A percentile compares a stretch with the other conserved stretches of the same genome.
These are phyloP conservation scores for Mycocentrospora acerina DNA, from an alignment of 2,329 filamentous ascomycete species.

Conservation along the genomic window DNA sequence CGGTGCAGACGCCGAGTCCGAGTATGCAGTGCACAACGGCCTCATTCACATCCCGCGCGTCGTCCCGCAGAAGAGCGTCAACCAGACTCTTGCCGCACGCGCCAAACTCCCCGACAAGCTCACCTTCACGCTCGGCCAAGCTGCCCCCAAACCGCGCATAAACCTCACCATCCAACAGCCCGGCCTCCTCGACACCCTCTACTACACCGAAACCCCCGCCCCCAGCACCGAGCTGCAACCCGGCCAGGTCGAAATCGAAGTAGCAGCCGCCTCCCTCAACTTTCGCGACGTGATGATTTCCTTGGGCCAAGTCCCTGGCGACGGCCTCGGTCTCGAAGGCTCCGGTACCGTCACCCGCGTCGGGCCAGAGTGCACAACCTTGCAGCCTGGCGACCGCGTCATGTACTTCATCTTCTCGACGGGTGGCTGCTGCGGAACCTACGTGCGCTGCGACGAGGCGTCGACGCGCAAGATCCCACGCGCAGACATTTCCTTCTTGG, in stretches of 20 bases:
- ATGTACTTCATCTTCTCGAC: slow-evolving; percentile 12
- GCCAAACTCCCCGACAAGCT: slow-evolving; percentile 4
- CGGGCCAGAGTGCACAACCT: slow-evolving; percentile 2
- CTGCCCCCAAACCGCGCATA: slow-evolving; percentile 4
- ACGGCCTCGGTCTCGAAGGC: slow-evolving; percentile 11
- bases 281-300: slow-evolving; percentile 14
- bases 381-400: slow-evolving; percentile 7
- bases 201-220: slow-evolving; percentile 7
- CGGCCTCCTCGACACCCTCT: slow-evolving; percentile 14
- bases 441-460: slow-evolving; percentile 6
- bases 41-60: slow-evolving; percentile 13
- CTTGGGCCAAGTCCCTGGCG: slow-evolving; percentile 4
- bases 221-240: slow-evolving; percentile 3
- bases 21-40: slow-evolving; percentile 7
- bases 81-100: slow-evolving; percentile 5
- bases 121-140: slow-evolving; percentile 4
- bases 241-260: slow-evolving; percentile 18
- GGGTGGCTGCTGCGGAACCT: slow-evolving; percentile 8
- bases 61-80: no score
- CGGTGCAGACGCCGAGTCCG: slow-evolving; percentile 4
- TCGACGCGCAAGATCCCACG: slow-evolving; percentile 4
- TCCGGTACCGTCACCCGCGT: slow-evolving; percentile 16
- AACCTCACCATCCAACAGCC: slow-evolving; percentile 12
- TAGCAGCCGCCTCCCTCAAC: slow-evolving; percentile 16
- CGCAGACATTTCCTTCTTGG: slow-evolving; percentile 13